These are phyloP conservation scores for Limonium bicolor DNA, from an alignment of 148 eudicot species.

Conservation along the genomic window DNA sequence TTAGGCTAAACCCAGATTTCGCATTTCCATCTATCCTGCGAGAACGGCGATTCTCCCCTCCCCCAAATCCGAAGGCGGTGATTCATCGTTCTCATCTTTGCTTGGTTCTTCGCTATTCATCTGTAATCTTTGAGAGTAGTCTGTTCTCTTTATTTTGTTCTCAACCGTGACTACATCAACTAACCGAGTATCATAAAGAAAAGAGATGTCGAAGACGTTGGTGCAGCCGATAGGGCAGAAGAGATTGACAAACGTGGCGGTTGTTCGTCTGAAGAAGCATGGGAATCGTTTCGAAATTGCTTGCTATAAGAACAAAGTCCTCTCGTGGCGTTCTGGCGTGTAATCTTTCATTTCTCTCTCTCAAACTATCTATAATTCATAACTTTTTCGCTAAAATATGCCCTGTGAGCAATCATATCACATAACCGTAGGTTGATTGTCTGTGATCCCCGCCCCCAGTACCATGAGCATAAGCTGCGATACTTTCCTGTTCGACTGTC, in stretches of 20 bases:
- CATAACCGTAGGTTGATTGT: neutral
- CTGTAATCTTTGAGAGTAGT: no score
- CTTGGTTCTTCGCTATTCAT: no score
- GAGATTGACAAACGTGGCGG: conserved; percentile 84
- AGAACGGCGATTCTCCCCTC: no score
- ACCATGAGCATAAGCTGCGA: no score
- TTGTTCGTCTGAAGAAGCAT: conserved; percentile 81
- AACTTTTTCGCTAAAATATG: neutral
- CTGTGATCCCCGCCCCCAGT: neutral
- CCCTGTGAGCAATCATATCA: neutral
- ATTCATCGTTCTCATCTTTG: no score
- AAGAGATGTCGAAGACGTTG: conserved; percentile 62
- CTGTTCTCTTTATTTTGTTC: no score
- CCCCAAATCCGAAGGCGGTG: no score
- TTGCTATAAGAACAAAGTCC: conserved; percentile 97
- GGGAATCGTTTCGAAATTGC: conserved; percentile 92
- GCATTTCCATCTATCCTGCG: no score
- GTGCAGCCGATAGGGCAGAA: conserved; percentile 94
- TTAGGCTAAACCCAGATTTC: no score
- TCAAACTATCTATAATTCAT: neutral
- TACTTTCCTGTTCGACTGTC: no score
- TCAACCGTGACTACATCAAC: no score
- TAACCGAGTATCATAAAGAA: no score
- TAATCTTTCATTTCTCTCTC: conserved; percentile 15
- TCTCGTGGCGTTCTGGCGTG: conserved; percentile 92